These are phyloP conservation scores for Boletus albobrunnescens DNA, from an alignment of 1,284 basidiomycete species.

Conservation along the genomic window DNA sequence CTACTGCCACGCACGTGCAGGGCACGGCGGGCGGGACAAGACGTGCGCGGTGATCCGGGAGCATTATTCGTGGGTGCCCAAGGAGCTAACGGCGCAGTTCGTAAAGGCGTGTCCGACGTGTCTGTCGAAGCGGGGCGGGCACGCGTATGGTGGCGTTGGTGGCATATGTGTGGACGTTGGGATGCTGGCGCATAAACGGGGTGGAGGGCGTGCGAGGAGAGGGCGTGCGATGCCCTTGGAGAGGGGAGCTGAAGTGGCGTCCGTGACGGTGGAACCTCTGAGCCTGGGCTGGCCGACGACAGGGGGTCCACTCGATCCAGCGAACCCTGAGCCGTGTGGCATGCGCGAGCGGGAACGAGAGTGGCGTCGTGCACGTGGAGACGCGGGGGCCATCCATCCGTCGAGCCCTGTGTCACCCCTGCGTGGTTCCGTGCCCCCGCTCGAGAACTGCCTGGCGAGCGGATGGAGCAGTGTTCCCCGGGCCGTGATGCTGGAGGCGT, in stretches of 20 bases:
- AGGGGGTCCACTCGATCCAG: slow-evolving; percentile 28
- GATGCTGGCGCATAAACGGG: background rate
- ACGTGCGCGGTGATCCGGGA: slow-evolving; percentile 57
- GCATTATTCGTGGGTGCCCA: slow-evolving; percentile 77
- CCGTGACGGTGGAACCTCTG: background rate
- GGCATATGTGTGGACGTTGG: slow-evolving; percentile 1
- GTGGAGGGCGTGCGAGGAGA: background rate
- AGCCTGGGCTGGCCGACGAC: slow-evolving; percentile 20
- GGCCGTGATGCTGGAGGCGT: background rate
- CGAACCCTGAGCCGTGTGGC: slow-evolving; percentile 15
- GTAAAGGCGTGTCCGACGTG: slow-evolving; percentile 75
- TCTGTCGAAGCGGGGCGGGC: slow-evolving; percentile 38
- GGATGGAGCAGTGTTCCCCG: background rate
- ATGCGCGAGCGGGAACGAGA: slow-evolving; percentile 7
- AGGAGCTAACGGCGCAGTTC: slow-evolving; percentile 72
- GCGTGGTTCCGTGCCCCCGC: background rate
- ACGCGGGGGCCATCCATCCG: background rate
- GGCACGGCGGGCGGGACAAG: slow-evolving; percentile 77
- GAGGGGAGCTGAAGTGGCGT: background rate
- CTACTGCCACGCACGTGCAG: slow-evolving; percentile 59
- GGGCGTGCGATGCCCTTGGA: background rate
- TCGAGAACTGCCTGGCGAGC: background rate
- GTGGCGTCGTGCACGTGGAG: background rate
- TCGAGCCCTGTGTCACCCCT: slow-evolving; percentile 1
- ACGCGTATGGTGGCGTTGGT: background rate